Evolutionary conservation across 331 rosid genomes (phyloP).

Genomic region (Saraca asoca): DNA sequence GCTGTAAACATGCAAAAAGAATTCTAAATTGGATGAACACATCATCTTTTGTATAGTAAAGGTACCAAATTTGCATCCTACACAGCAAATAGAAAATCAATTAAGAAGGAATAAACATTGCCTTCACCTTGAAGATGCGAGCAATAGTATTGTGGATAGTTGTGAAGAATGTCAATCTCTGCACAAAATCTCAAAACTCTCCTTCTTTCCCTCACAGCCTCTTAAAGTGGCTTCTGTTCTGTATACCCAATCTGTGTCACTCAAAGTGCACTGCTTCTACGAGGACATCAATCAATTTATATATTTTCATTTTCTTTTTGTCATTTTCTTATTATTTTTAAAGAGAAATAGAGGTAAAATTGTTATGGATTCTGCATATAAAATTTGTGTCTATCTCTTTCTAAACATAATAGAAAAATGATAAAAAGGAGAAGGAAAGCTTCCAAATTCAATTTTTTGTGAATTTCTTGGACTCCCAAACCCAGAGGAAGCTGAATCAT

Average conservation of each 20-base stretch:
- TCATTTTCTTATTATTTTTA: too few relatives aligned
- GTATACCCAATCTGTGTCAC: slow-evolving; percentile 22
- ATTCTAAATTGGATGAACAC: too few relatives aligned
- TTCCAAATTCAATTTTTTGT: too few relatives aligned
- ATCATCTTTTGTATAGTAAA: too few relatives aligned
- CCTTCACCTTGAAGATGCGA: neutral
- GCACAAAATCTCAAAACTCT: neutral
- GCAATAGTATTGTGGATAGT: neutral
- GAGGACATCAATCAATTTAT: slow-evolving; percentile 1
- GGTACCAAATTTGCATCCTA: neutral
- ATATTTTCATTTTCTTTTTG: too few relatives aligned
- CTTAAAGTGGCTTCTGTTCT: slow-evolving; percentile 26
- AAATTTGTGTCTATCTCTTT: too few relatives aligned
- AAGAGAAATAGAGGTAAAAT: too few relatives aligned
- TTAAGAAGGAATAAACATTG: neutral
- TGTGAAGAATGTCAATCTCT: slow-evolving; percentile 13
- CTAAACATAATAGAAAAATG: too few relatives aligned
- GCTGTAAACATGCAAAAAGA: too few relatives aligned
- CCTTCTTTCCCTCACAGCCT: neutral
- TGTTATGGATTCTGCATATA: too few relatives aligned
- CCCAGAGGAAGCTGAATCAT: slow-evolving; percentile 5
- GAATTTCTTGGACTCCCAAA: neutral
- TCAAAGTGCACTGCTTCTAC: slow-evolving; percentile 30
- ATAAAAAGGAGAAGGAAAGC: too few relatives aligned
- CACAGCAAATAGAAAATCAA: neutral